Evolutionary conservation across 768 basidiomycete genomes (phyloP), one percentile per base, ranked within the genome.

Genomic region (Termitomyces titanicus): DNA sequence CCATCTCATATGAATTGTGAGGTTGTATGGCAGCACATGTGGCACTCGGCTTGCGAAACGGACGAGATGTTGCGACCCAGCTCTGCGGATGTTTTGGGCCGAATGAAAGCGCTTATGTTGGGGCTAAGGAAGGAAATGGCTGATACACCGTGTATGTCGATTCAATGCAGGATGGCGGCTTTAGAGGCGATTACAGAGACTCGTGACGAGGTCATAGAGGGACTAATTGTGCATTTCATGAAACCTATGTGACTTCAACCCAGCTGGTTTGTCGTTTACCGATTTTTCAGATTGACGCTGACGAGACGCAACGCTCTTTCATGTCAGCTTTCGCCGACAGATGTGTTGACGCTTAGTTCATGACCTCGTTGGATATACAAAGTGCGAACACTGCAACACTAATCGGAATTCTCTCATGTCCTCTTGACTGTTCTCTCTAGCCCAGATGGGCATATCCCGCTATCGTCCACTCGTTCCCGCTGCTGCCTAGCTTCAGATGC

Each of bases 1-100:
- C 69, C 74, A 2, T 65, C 78, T n/a, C 81, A 79, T 56, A 62
- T 70, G 5, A 72, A 76, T 5, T 89, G 85, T 71, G 72, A 70
- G 63, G 60, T 73, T 64, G 64, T 77, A 62, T 73, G 79, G 83
- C 56, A 78, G 71, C 62, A 74, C 59, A 61, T 83, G 70, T 77
- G 85, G 85, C 56, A 75, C 61, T 74, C 68, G 62, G 70, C 82
- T 66, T 60, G 79, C 68, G 58, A 75, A 68, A 76, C 79, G 65
- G 68, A 75, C 68, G 67, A 80, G 69, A 68, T 74, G 60, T 49
- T 74, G 65, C 68, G 68, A 54, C 39, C 74, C 71, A 64, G 70
- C 12, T 66, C 71, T 18, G 82, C 84, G 45, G 85, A 89, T 60
- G 80, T 89, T 18, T 72, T 87, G 9, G 85, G 83, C 10, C 72